Evolutionary conservation across 768 basidiomycete species (phyloP).

Genomic region (Pleurotus platypus): DNA sequence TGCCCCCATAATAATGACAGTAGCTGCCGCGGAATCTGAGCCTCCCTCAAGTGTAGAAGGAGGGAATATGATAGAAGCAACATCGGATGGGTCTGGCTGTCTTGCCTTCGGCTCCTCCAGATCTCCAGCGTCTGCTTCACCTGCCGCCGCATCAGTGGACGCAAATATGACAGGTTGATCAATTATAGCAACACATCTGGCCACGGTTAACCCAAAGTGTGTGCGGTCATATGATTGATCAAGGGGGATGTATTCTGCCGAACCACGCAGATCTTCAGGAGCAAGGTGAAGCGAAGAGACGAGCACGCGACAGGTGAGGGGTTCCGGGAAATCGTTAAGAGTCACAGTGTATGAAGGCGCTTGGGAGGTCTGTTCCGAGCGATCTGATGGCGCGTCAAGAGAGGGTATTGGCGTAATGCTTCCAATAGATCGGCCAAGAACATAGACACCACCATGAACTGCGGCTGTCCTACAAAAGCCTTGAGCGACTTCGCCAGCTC

Average conservation of each 20-base stretch:
- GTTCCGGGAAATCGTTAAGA: conserved; percentile 60
- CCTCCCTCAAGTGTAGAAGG: conserved; percentile 57
- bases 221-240: background rate
- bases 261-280: conserved; percentile 21
- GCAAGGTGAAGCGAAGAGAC: conserved; percentile 43
- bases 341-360: conserved; percentile 35
- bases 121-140: conserved; percentile 19
- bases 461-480: conserved; percentile 88
- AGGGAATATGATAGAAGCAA: conserved; percentile 71
- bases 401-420: conserved; percentile 16
- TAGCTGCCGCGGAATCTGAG: conserved; percentile 45
- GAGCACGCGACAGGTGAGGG: conserved; percentile 50
- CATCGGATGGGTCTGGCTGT: conserved; percentile 40
- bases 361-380: background rate
- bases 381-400: background rate
- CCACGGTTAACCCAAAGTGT: conserved; percentile 9
- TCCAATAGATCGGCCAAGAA: conserved; percentile 53
- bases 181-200: conserved; percentile 34
- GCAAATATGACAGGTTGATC: conserved; percentile 28
- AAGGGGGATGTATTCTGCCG: conserved; percentile 15
- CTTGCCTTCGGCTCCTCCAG: conserved; percentile 17
- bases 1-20: conserved; percentile 66
- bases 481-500: conserved; percentile 87
- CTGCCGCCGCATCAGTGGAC: conserved; percentile 2
- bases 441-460: conserved; percentile 72